phyloP scores from a whole-genome alignment of 768 basidiomycete genomes.

The Arthromyces matolae region DNA sequence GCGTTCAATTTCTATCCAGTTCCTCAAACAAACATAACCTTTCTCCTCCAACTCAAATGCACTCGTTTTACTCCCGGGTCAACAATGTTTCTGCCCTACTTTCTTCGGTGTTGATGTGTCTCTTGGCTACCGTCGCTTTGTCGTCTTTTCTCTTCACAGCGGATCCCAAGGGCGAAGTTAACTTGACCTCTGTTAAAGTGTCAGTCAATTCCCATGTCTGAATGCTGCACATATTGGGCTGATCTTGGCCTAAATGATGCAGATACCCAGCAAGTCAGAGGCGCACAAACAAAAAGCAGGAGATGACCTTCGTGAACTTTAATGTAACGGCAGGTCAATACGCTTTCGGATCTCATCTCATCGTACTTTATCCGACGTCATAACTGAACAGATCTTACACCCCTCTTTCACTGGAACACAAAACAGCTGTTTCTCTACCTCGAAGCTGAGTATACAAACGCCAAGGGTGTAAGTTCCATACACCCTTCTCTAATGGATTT shows the following conservation, averaged over 20 bases:
- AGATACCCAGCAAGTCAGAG: conserved; percentile 49
- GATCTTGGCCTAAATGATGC: neutral
- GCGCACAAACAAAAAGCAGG: conserved; percentile 60
- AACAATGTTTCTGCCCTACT: conserved; percentile 74
- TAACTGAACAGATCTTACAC: conserved; percentile 57
- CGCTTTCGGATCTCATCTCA: neutral
- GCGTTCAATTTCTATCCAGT: too few species aligned
- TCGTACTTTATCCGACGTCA: conserved; percentile 1
- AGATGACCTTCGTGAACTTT: conserved; percentile 78
- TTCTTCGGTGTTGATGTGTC: conserved; percentile 70
- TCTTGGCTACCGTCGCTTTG: conserved; percentile 67
- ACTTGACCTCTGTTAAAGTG: conserved; percentile 74
- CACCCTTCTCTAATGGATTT: neutral
- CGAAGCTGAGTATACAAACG: conserved; percentile 76
- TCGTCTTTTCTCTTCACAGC: conserved; percentile 67
- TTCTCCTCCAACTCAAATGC: conserved; percentile 59
- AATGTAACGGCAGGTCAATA: conserved; percentile 69
- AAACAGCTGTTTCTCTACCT: conserved; percentile 90
- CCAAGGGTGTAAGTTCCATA: conserved; percentile 56
- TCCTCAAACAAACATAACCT: too few species aligned
- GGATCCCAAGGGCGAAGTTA: conserved; percentile 52
- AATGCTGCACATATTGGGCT: neutral
- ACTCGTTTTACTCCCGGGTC: conserved; percentile 63
- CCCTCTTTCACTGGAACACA: conserved; percentile 95
- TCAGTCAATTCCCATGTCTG: conserved; percentile 33